phyloP scores from a whole-genome alignment of 306 rosid species.

The Dalbergia cultrata region DNA sequence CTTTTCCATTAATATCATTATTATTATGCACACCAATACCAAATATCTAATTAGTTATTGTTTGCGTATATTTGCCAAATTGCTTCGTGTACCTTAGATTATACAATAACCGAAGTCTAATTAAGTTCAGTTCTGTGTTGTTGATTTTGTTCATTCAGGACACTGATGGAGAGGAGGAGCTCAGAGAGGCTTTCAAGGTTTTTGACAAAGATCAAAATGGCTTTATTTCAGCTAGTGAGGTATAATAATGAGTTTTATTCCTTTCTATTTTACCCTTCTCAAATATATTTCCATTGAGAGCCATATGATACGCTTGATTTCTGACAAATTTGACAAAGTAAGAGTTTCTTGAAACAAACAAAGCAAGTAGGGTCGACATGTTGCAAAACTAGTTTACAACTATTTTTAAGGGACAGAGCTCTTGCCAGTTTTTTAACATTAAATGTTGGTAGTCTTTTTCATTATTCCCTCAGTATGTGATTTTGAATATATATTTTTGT shows the following conservation, averaged over 20 bases:
- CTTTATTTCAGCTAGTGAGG: conserved; percentile 92
- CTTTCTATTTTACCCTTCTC: not conserved
- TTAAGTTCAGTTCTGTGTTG: conserved; percentile 1
- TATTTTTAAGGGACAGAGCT: not conserved
- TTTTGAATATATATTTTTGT: no score
- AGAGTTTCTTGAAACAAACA: conserved; percentile 24
- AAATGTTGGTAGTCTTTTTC: not conserved
- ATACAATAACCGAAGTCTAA: conserved; percentile 26
- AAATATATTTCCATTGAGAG: not conserved
- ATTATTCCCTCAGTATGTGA: not conserved
- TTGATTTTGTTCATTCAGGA: conserved; percentile 56
- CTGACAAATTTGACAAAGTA: conserved; percentile 5
- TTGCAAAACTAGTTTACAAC: conserved; percentile 12
- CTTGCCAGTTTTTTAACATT: not conserved
- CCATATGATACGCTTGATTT: not conserved
- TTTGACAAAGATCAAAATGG: conserved; percentile 99
- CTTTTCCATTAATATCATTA: not conserved
- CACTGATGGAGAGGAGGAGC: conserved; percentile 91
- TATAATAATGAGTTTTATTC: conserved; percentile 28
- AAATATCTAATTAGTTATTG: not conserved
- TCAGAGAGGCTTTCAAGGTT: conserved; percentile 93
- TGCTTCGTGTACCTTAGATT: conserved; percentile 9
- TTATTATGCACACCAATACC: not conserved
- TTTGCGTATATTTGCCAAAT: not conserved
- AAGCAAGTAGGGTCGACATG: conserved; percentile 22